Percentiles rank a stretch among this genome's conserved stretches.
phyloP scores from a whole-genome alignment of 108 stramenopile genomes.

The Pseudonitzschia delicatissima region DNA sequence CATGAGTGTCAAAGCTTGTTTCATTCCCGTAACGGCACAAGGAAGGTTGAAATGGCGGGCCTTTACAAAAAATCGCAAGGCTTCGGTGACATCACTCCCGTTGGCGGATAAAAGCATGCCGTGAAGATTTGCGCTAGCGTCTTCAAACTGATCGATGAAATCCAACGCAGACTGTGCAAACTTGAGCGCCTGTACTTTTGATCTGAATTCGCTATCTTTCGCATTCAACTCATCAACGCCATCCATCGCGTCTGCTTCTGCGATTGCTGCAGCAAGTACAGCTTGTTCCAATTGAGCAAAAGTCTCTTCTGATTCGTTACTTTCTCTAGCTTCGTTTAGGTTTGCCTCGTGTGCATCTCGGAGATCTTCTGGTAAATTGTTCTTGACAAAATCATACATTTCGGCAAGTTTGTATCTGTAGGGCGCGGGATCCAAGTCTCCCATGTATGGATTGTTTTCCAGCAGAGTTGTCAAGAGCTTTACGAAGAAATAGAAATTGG shows the following conservation, averaged over 20 bases:
- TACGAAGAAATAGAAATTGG: not conserved
- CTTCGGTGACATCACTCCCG: slow-evolving; percentile 87
- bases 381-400: slow-evolving; percentile 58
- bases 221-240: slow-evolving; percentile 34
- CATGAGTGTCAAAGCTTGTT: slow-evolving; percentile 87
- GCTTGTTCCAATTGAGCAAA: slow-evolving; percentile 60
- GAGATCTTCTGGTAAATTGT: slow-evolving; percentile 63
- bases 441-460: slow-evolving; percentile 94
- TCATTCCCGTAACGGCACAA: slow-evolving; percentile 89
- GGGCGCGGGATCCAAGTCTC: slow-evolving; percentile 80
- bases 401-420: slow-evolving; percentile 73
- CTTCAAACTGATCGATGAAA: slow-evolving; percentile 81
- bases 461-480: slow-evolving; percentile 78
- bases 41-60: slow-evolving; percentile 92
- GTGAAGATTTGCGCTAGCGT: slow-evolving; percentile 65
- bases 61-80: slow-evolving; percentile 84
- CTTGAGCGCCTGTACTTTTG: slow-evolving; percentile 68
- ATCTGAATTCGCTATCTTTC: slow-evolving; percentile 48
- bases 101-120: slow-evolving; percentile 82
- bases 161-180: slow-evolving; percentile 77
- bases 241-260: slow-evolving; percentile 38
- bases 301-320: slow-evolving; percentile 28
- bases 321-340: slow-evolving; percentile 43
- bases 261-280: slow-evolving; percentile 66
- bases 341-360: slow-evolving; percentile 54